These are phyloP conservation scores for Sextonia rubra DNA, from an alignment of 164 flowering plant genomes.

Conservation along the genomic window DNA sequence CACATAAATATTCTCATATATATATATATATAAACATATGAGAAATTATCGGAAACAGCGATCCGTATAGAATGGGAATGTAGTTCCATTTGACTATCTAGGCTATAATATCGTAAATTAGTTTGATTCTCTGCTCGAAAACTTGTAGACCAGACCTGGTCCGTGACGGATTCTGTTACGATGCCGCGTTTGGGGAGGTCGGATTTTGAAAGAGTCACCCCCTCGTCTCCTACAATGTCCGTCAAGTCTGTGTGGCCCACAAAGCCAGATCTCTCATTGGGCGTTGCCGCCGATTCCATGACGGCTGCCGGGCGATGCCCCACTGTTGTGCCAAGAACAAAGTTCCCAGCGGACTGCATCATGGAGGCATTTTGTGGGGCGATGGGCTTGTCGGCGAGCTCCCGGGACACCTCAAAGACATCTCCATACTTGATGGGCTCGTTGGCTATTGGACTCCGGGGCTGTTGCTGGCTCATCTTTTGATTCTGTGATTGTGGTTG, in stretches of 20 bases:
- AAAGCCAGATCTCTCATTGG: slow-evolving; percentile 33
- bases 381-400: slow-evolving; percentile 31
- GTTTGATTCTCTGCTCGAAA: too few relatives aligned
- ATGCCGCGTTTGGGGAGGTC: slow-evolving; percentile 25
- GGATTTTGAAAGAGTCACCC: background rate
- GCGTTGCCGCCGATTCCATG: slow-evolving; percentile 37
- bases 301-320: slow-evolving; percentile 36
- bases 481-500: too few relatives aligned
- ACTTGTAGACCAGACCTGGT: slow-evolving; percentile 28
- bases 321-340: slow-evolving; percentile 29
- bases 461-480: slow-evolving; percentile 47
- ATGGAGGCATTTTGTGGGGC: slow-evolving; percentile 39
- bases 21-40: too few relatives aligned
- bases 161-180: slow-evolving; percentile 43
- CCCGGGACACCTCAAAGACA: slow-evolving; percentile 34
- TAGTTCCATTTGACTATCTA: too few relatives aligned
- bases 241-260: slow-evolving; percentile 38
- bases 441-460: background rate
- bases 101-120: too few relatives aligned
- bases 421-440: slow-evolving; percentile 44
- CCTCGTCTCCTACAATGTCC: slow-evolving; percentile 8
- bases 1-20: too few relatives aligned
- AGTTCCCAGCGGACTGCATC: slow-evolving; percentile 46
- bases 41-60: too few relatives aligned
- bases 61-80: background rate